Evolutionary conservation across 345 rosid species (phyloP), one percentile per base, ranked within the genome.

Genomic region (Gynandropsis gynandra): DNA sequence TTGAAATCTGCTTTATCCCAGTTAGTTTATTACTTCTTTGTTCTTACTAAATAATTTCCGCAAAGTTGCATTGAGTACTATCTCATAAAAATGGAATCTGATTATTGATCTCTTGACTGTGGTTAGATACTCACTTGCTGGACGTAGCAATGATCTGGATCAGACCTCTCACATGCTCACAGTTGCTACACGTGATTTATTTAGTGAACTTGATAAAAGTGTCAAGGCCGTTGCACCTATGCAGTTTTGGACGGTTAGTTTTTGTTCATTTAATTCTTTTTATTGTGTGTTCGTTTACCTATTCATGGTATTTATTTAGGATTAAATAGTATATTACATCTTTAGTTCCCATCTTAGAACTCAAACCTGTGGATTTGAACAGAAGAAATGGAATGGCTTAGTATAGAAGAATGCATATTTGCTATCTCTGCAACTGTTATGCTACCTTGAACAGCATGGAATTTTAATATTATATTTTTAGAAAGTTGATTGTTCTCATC

Each of bases 201-300:
- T 92, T 58, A 75, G 53, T 59, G 95, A 92, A 60, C 93, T 92
- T 18, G 94, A 88, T 70, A 85, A 72, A 76, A 88, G 86, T 80
- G 85, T 76, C 70, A 85, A 81, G 68, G 73, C 97, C 52, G 97
- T 92, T 64, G 88, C 95, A 38, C 99, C 95, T 39, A 76, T 75
- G 73, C 93, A 92, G 64, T 92, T 92, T 77, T 92, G 99, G 99
- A 83, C 71, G 95, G 99, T 89, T 54, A 62, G 80, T 66, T 27
- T 41, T 58, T 44, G 21, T 56, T 43, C 46, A 20, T 24, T 9
- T 44, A 16, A 16, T 50, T 19, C 56, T 40, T 41, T 10, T 10
- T 20, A 16, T 9, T 16, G 19, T 9, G 1, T 19, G 11, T 42
- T 42, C 14, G 51, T 41, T 42, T 41, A 31, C 35, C 33, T 41